A percentile compares a stretch with the other conserved stretches of the same genome.
phyloP scores from a whole-genome alignment of 257 asterid genomes.

The Lantana camara region DNA sequence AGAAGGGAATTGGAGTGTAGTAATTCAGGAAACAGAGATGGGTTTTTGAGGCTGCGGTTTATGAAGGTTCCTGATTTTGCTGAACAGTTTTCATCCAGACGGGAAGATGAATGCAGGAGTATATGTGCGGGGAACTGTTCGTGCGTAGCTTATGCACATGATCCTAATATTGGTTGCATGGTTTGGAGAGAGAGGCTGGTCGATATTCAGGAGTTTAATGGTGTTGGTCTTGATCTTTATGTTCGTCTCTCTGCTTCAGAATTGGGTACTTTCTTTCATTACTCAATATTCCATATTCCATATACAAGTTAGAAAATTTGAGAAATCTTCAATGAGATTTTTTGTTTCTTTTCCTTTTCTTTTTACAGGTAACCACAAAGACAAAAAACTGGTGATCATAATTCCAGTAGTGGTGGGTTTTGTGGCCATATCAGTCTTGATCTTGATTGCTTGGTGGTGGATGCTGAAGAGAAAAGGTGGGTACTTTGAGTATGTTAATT shows the following conservation, averaged over 20 bases:
- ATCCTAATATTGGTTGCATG: slow-evolving; percentile 49
- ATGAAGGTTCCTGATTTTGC: slow-evolving; percentile 33
- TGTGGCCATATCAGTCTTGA: slow-evolving; percentile 21
- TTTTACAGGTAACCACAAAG: slow-evolving; percentile 38
- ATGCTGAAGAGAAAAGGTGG: slow-evolving; percentile 46
- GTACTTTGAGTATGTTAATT: not conserved
- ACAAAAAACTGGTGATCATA: slow-evolving; percentile 35
- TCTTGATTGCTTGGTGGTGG: slow-evolving; percentile 43
- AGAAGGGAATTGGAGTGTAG: slow-evolving; percentile 31
- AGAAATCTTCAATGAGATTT: too few species aligned
- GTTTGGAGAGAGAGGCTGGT: slow-evolving; percentile 40
- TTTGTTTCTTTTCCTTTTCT: not conserved
- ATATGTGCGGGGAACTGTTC: slow-evolving; percentile 43
- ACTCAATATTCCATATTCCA: not conserved
- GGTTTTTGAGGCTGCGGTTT: slow-evolving; percentile 26
- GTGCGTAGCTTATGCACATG: slow-evolving; percentile 46
- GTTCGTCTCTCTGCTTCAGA: slow-evolving; percentile 41
- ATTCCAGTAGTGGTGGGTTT: slow-evolving; percentile 41
- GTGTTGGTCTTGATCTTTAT: slow-evolving; percentile 39
- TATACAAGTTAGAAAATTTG: too few species aligned
- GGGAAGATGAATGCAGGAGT: slow-evolving; percentile 24
- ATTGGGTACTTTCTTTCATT: not conserved
- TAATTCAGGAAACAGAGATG: slow-evolving; percentile 22
- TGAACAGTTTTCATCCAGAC: not conserved
- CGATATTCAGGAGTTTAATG: slow-evolving; percentile 39